Evolutionary conservation across 306 rosid genomes (phyloP).

Genomic region (Acmispon strigosus): DNA sequence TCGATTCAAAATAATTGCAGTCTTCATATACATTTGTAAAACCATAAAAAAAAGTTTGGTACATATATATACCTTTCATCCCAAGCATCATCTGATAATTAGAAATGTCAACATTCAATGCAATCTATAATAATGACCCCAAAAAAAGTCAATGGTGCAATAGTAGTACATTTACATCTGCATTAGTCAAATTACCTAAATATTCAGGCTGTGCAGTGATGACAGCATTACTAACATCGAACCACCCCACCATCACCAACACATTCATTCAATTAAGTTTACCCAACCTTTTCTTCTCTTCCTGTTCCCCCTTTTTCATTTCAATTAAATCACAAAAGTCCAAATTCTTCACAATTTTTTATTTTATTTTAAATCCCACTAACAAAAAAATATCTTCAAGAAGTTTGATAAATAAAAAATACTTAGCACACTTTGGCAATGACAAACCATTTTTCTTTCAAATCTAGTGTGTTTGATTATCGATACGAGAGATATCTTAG

Average conservation of each 20-base stretch:
- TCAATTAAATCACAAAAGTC: neutral
- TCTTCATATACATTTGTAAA: too few relatives aligned
- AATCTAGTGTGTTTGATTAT: too few relatives aligned
- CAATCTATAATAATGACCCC: neutral
- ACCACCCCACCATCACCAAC: conserved; percentile 51
- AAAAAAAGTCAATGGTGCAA: conserved; percentile 31
- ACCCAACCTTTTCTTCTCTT: conserved; percentile 1
- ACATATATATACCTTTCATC: neutral
- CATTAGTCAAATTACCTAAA: conserved; percentile 39
- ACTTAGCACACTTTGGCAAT: too few relatives aligned
- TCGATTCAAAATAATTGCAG: neutral
- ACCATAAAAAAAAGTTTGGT: too few relatives aligned
- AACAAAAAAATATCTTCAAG: too few relatives aligned
- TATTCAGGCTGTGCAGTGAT: conserved; percentile 37
- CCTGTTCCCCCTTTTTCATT: neutral
- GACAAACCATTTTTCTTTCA: too few relatives aligned
- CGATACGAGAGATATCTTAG: too few relatives aligned
- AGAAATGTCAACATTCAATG: conserved; percentile 22
- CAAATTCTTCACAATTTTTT: conserved; percentile 3
- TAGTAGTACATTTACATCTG: conserved; percentile 18
- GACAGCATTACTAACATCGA: conserved; percentile 38
- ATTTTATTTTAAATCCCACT: too few relatives aligned
- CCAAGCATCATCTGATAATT: conserved; percentile 17
- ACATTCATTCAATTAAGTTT: conserved; percentile 31
- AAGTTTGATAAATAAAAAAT: too few relatives aligned